A percentile compares a stretch with the other conserved stretches of the same genome.
These are phyloP conservation scores for Neofusicoccum parvum DNA, from an alignment of 2,329 filamentous ascomycete species.

Conservation along the genomic window DNA sequence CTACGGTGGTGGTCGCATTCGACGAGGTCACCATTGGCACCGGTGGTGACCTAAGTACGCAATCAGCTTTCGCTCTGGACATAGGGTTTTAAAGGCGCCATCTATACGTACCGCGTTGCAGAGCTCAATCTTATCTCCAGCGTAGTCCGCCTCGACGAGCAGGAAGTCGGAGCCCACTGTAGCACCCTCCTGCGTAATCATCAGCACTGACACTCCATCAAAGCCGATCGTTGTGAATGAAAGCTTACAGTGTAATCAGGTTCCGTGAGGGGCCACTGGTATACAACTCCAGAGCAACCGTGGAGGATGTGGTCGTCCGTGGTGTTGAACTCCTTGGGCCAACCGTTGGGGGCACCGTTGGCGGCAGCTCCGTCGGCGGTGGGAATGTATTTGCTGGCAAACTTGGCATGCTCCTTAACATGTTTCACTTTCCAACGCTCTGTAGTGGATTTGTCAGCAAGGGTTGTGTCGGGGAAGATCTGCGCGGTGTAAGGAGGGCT, in stretches of 20 bases:
- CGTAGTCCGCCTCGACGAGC: not conserved
- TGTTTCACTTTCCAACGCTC: not conserved
- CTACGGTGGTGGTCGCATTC: not conserved
- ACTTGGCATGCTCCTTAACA: slow-evolving; percentile 3
- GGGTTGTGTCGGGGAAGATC: not conserved
- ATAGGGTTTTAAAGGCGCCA: no score
- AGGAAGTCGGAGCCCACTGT: not conserved
- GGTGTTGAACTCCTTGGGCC: not conserved
- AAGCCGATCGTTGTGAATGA: not conserved
- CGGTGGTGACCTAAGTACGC: not conserved
- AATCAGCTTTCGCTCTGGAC: not conserved
- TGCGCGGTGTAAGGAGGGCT: not conserved
- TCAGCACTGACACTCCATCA: not conserved
- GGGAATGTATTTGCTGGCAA: slow-evolving; percentile 5
- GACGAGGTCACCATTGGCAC: not conserved
- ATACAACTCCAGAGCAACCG: not conserved
- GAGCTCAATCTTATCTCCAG: not conserved
- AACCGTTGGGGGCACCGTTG: slow-evolving; percentile 27
- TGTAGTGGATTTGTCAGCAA: not conserved
- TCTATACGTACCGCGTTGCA: not conserved
- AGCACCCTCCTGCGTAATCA: not conserved
- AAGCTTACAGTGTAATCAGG: not conserved
- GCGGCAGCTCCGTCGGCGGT: not conserved
- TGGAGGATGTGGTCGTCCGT: not conserved
- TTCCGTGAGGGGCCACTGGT: not conserved